Evolutionary conservation across 2,329 filamentous ascomycete genomes (phyloP), one percentile per base, ranked within the genome.

Genomic region (Epichloe bromicola): DNA sequence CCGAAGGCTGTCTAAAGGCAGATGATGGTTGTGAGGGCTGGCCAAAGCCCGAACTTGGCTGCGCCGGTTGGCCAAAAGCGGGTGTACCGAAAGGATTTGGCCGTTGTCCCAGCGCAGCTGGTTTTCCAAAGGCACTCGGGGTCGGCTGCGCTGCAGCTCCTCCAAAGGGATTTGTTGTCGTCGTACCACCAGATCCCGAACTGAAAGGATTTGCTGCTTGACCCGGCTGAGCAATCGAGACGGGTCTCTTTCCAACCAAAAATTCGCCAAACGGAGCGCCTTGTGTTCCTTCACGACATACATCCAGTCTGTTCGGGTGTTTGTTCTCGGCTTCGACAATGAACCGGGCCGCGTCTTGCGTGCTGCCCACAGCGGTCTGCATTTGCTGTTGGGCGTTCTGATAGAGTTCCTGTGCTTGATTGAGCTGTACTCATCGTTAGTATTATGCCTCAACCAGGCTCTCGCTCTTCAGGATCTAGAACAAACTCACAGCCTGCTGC

Each of bases 241-340:
- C 57, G 34, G 62, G 53, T 55, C 62, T 56, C 56, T 61, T 68
- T 37, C 70, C 70, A 10, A 68, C 67, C 0, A 65, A 60, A 54
- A 78, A 79, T 46, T 68, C 63, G 44, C 72, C 71, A 51, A 68
- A 71, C 0, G 70, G 68, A 7, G 66, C 67, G n/a, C 68, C 65
- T n/a, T 70, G 65, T 0, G 61, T 70, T 45, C 67, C 68, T 56
- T 73, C 67, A 51, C 73, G 69, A 64, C 76, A 78, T 19, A 83
- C 72, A 56, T 90, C 85, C 49, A 76, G 70, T 40, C 88, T 77
- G 61, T 93, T 94, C 1, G 87, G 87, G 59, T 88, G 86, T 40
- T 80, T 78, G 49, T 86, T 80, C 50, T 77, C 79, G 20, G 76
- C 79, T 5, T 80, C 75, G 10, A 83, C 61, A 14, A 93, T 70